Evolutionary conservation across 352 stramenopile species (phyloP).

Genomic region (Globisporangium iwayamae): DNA sequence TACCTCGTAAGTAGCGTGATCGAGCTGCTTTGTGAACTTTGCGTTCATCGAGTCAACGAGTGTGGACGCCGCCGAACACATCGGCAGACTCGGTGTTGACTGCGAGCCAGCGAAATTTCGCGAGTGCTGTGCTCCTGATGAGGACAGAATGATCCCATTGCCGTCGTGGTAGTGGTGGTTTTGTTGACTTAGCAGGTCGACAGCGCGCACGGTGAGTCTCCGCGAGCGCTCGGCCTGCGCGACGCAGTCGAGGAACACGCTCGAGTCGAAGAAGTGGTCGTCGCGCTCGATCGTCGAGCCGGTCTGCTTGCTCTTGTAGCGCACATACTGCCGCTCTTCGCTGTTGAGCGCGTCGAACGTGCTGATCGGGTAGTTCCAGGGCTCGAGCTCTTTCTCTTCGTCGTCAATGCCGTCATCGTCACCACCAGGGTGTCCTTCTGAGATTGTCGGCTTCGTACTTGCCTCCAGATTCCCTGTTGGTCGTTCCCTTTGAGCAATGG

Average conservation of each 20-base stretch:
- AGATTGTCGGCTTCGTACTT: not conserved
- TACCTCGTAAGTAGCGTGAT: constrained; percentile 34
- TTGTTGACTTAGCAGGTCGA: constrained; percentile 33
- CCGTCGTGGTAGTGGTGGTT: not conserved
- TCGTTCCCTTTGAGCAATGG: not conserved
- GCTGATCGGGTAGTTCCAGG: constrained; percentile 64
- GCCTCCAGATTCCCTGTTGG: not conserved
- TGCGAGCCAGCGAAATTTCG: not conserved
- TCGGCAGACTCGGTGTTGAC: constrained; percentile 20
- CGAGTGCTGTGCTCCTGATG: not conserved
- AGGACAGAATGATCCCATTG: not conserved
- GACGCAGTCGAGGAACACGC: constrained; percentile 62
- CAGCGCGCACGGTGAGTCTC: constrained; percentile 47
- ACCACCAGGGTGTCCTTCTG: not conserved
- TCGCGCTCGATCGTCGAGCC: constrained; percentile 50
- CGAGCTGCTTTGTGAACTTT: constrained; percentile 39
- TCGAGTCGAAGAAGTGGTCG: constrained; percentile 64
- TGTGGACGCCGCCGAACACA: constrained; percentile 18
- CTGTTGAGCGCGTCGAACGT: constrained; percentile 56
- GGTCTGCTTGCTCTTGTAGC: constrained; percentile 54
- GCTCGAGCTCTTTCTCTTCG: constrained; percentile 22
- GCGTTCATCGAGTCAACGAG: constrained; percentile 28
- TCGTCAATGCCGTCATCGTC: not conserved
- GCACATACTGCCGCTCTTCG: constrained; percentile 67
- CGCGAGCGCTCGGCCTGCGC: constrained; percentile 62